Base-by-base conservation (phyloP, 2,329 filamentous ascomycete genomes). In the Fusarium nelsonii region DNA sequence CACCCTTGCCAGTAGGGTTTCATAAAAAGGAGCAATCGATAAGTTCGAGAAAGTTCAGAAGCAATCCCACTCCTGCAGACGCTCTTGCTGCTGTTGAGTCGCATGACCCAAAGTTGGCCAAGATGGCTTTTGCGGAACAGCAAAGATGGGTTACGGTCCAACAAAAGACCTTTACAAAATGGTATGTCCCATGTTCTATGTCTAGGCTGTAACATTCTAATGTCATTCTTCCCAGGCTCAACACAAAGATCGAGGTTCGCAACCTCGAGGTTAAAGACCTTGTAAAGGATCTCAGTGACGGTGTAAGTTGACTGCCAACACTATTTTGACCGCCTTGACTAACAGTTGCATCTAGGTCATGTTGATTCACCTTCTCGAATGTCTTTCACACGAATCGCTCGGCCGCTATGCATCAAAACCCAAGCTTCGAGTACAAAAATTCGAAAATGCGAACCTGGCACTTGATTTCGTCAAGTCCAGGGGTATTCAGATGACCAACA, bases 121-220 rank as follows among this genome's bases (percentile, higher is more conserved):
- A 83, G 79, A 91, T 90, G 88, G 88, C 87, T 60, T 88, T 84
- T 78, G 81, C 85, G 70, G 87, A 89, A 78, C 87, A 90, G 81
- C 87, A 90, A 79, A 84, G 85, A 79, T 91, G 89, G 89, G 86
- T 91, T 74, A 89, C 85, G 77, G 94, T 97, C 81, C 95, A 98
- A 84, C 92, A 98, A 81, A 99, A 98, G 87, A 99, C 96, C 30
- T 99, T 99, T 81, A 97, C 94, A 63, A 99, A 98, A 92, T 99
- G 96, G 81, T 82, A 76, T 44, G 73, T 1, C n/a, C 10, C 18
- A 28, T 28, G 7, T 7, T 51, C 12, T 18, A 40, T 6, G 5
- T 34, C 12, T 46, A 16, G 20, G 14, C 20, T 30, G 18, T 39
- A 49, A 20, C 23, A 20, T 45, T 40, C 44, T 71, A 18, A 60